phyloP scores from a whole-genome alignment of 768 basidiomycete genomes.

The Lanmaoa rubissima region DNA sequence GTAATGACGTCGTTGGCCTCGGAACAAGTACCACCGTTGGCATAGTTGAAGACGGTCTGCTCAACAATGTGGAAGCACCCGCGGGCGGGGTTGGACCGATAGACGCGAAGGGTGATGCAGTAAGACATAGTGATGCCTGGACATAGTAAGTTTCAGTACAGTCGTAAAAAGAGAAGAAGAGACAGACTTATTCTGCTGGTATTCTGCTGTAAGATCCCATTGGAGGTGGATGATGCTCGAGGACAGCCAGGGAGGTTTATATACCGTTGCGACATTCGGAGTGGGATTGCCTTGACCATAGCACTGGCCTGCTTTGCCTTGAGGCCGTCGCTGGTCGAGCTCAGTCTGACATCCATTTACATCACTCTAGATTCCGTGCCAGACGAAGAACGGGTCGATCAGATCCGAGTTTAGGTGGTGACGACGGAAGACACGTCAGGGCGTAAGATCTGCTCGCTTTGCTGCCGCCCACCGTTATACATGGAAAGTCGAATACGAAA shows the following conservation, averaged over 20 bases:
- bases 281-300: not conserved
- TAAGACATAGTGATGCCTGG: slow-evolving; percentile 14
- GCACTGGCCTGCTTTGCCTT: not conserved
- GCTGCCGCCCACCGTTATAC: slow-evolving; percentile 24
- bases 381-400: not conserved
- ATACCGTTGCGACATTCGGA: not conserved
- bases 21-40: slow-evolving; percentile 30
- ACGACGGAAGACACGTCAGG: not conserved
- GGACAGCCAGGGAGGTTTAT: not conserved
- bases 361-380: not conserved
- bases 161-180: not conserved
- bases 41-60: slow-evolving; percentile 2
- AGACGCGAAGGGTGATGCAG: not conserved
- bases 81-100: slow-evolving; percentile 2
- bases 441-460: not conserved
- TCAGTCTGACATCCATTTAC: no score
- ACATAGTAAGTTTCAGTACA: not conserved
- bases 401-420: not conserved
- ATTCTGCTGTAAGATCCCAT: not conserved
- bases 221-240: not conserved
- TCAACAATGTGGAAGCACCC: slow-evolving; percentile 5
- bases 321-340: not conserved
- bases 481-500: not conserved
- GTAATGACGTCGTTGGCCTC: slow-evolving; percentile 15
- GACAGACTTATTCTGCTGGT: slow-evolving; percentile 3